Percentiles rank a stretch among this genome's conserved stretches.
phyloP scores from a whole-genome alignment of 2,329 filamentous ascomycete genomes.

The Pseudogymnoascus sp. region DNA sequence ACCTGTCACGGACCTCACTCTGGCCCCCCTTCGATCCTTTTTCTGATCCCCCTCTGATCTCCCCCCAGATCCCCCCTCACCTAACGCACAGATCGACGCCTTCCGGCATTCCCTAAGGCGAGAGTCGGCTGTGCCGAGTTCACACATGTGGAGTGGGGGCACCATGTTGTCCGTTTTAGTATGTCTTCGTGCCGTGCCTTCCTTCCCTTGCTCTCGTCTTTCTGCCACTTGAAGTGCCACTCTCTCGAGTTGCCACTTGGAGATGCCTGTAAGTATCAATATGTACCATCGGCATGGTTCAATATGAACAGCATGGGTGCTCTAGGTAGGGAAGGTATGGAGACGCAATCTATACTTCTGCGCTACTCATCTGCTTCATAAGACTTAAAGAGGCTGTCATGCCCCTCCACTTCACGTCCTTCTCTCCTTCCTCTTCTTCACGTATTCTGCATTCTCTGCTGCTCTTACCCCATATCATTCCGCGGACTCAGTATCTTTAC shows the following conservation, averaged over 20 bases:
- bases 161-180: background rate
- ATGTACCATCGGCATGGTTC: background rate
- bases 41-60: background rate
- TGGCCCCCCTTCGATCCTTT: background rate
- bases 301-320: background rate
- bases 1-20: background rate
- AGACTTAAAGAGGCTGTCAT: background rate
- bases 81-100: background rate
- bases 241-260: background rate
- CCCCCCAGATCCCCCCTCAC: background rate
- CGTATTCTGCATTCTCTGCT: background rate
- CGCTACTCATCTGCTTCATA: background rate
- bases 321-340: background rate
- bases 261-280: background rate
- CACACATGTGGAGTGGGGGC: background rate
- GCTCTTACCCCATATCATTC: background rate
- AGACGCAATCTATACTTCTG: background rate
- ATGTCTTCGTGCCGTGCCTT: background rate
- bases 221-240: background rate
- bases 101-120: background rate
- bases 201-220: background rate
- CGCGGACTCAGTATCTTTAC: background rate
- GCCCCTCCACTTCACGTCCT: background rate
- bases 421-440: background rate
- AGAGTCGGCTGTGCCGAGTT: background rate